Conservation (phyloP, 192 early-diverging fungal genomes). For the Rhizophagus clarus region DNA sequence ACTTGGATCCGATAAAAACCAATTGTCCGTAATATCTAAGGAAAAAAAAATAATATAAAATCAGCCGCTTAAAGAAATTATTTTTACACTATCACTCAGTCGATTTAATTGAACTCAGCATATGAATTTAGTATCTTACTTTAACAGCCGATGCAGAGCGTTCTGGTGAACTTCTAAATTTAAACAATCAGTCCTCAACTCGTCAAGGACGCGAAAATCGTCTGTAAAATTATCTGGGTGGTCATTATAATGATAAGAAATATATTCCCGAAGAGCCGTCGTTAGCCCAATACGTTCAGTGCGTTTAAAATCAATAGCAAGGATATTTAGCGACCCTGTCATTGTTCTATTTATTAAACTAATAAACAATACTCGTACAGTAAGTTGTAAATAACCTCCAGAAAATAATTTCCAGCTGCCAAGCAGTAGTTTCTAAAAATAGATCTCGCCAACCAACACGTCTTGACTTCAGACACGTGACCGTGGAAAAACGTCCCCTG, state of each 20-base stretch:
- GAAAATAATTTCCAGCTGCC: no score
- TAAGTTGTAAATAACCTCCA: no score
- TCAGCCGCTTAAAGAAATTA: not conserved
- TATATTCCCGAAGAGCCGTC: conserved; percentile 65
- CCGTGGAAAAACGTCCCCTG: no score
- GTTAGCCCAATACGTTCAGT: conserved; percentile 63
- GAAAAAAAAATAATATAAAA: not conserved
- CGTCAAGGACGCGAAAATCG: conserved; percentile 83
- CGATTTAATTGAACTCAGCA: not conserved
- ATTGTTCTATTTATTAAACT: not conserved
- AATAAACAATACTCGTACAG: no score
- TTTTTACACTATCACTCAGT: not conserved
- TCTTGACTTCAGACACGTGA: no score
- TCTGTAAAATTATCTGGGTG: conserved; percentile 84
- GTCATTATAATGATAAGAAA: conserved; percentile 79
- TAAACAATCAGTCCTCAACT: conserved; percentile 71
- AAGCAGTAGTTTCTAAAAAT: no score
- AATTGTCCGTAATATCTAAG: conserved; percentile 86
- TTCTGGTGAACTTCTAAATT: conserved; percentile 64
- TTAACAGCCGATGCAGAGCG: conserved; percentile 64
- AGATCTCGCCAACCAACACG: no score
- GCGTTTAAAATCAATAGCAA: conserved; percentile 57
- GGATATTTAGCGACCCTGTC: conserved; percentile 49
- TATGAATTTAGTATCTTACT: conserved; percentile 42
- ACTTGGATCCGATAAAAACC: conserved; percentile 80